phyloP scores from a whole-genome alignment of 306 rosid species.

The Ziziphus jujuba region DNA sequence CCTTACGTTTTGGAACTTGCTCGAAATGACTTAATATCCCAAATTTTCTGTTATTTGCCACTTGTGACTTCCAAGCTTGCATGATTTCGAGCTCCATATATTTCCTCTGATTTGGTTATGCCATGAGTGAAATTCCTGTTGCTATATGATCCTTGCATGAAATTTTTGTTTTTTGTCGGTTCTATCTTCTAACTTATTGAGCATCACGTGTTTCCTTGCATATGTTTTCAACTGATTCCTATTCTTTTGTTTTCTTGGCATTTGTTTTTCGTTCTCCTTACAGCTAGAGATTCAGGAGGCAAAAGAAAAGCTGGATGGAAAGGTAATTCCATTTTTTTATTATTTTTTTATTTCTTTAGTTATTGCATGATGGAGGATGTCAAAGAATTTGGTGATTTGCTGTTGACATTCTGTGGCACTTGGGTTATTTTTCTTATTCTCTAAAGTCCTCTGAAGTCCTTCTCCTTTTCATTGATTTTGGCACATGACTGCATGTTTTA shows the following conservation, averaged over 20 bases:
- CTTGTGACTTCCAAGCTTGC: conserved; percentile 13
- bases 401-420: not conserved
- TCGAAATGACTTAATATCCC: conserved; percentile 8
- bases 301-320: conserved; percentile 61
- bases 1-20: not conserved
- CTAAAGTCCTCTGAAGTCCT: not conserved
- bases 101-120: conserved; percentile 3
- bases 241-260: conserved; percentile 23
- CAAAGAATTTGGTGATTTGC: not conserved
- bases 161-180: not conserved
- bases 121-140: too few species aligned
- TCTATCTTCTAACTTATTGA: too few species aligned
- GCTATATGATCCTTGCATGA: not conserved
- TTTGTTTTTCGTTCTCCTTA: too few species aligned
- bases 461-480: not conserved
- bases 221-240: not conserved
- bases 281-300: too few species aligned
- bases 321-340: conserved; percentile 57
- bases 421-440: not conserved
- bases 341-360: conserved; percentile 21
- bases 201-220: too few species aligned
- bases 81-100: conserved; percentile 15
- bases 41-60: conserved; percentile 15
- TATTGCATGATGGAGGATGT: conserved; percentile 8
- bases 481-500: not conserved